Conservation (phyloP, 2,329 filamentous ascomycete genomes). For the Didymella exigua region DNA sequence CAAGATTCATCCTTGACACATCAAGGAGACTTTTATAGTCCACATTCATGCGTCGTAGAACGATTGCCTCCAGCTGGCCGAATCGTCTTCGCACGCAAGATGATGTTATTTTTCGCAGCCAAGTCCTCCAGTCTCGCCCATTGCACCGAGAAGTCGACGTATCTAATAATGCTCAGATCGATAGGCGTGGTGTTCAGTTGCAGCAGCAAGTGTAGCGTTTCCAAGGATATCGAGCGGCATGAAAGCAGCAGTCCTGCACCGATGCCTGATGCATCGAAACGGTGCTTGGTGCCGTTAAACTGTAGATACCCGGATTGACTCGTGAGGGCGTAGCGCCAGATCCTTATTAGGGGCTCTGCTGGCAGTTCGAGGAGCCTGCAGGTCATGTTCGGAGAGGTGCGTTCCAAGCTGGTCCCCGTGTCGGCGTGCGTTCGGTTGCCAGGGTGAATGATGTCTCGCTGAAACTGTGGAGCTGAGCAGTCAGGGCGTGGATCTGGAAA, state of each 20-base stretch:
- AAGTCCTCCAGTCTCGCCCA: background rate
- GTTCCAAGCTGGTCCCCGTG: background rate
- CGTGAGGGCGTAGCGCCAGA: slow-evolving; percentile 1
- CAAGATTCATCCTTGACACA: no score
- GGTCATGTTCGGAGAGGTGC: background rate
- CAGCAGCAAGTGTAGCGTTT: slow-evolving; percentile 20
- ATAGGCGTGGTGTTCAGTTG: slow-evolving; percentile 5
- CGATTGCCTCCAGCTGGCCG: background rate
- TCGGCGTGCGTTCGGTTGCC: background rate
- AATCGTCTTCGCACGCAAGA: background rate
- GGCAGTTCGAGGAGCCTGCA: background rate
- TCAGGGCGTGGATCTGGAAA: background rate
- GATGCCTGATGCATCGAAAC: slow-evolving; percentile 20
- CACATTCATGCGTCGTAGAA: no score
- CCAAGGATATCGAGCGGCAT: slow-evolving; percentile 19
- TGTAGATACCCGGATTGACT: background rate
- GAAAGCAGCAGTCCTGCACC: slow-evolving; percentile 21
- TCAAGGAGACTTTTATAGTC: no score
- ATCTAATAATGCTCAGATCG: background rate
- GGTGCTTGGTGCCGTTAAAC: background rate
- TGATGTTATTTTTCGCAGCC: background rate
- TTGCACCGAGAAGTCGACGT: background rate
- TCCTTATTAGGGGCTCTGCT: background rate
- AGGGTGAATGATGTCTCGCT: background rate
- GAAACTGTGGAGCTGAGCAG: background rate